phyloP scores from a whole-genome alignment of 2,329 filamentous ascomycete species.

The Aspergillus viridinutans region DNA sequence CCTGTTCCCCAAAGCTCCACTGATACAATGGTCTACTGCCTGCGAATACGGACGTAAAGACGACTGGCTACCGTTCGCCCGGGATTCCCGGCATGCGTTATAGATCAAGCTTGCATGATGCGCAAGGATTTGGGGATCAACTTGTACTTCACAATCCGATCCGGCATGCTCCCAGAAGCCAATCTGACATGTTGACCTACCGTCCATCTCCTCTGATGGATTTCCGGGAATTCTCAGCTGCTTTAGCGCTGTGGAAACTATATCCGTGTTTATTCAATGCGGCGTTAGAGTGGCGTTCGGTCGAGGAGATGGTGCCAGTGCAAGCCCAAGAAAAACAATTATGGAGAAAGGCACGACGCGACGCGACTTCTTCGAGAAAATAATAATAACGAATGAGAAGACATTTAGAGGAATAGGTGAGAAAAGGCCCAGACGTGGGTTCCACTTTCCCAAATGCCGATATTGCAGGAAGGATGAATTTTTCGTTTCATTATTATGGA shows the following conservation, averaged over 20 bases:
- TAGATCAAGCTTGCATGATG: constrained; percentile 10
- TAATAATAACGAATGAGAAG: not conserved
- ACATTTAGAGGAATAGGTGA: not conserved
- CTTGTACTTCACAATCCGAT: constrained; percentile 7
- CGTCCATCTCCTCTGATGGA: not conserved
- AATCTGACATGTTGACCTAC: constrained; percentile 7
- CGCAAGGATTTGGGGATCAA: constrained; percentile 2
- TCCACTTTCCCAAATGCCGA: not conserved
- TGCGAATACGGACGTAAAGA: not conserved
- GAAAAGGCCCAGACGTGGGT: not conserved
- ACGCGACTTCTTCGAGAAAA: not conserved
- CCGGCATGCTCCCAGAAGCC: not conserved
- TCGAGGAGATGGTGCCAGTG: not conserved
- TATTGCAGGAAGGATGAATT: not conserved
- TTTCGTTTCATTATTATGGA: not conserved
- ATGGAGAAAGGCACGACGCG: not conserved
- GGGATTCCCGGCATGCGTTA: not conserved
- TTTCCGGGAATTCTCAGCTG: not conserved
- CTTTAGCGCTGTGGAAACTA: not conserved
- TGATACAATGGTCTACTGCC: not conserved
- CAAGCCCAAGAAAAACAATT: not conserved
- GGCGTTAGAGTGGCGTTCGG: constrained; percentile 3
- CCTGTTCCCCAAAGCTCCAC: not conserved
- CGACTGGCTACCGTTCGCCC: not conserved
- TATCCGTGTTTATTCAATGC: constrained; percentile 1